Evolutionary conservation across 139 green algal genomes (phyloP), one percentile per base, ranked within the genome.

Genomic region (Edaphochlamys debaryana): DNA sequence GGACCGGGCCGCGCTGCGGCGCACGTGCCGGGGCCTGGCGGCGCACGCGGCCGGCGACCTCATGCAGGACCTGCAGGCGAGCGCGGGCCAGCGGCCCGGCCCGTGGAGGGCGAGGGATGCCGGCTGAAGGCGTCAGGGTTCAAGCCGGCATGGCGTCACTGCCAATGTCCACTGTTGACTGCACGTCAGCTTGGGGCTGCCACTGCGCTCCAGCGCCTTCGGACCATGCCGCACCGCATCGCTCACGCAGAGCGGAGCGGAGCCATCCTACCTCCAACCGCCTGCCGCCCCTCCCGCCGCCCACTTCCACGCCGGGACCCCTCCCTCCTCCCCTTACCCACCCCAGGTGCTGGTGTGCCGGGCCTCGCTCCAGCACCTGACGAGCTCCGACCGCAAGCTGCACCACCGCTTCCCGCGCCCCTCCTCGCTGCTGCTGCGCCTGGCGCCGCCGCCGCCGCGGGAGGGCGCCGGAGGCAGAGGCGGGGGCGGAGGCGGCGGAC

Each of bases 291-390:
- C n/a, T n/a, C n/a, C n/a, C n/a, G n/a, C n/a, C n/a, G n/a, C n/a
- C n/a, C n/a, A n/a, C n/a, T n/a, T n/a, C n/a, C n/a, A n/a, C n/a
- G n/a, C n/a, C n/a, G n/a, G n/a, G n/a, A n/a, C n/a, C n/a, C n/a
- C n/a, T n/a, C n/a, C n/a, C n/a, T n/a, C n/a, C n/a, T n/a, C n/a
- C n/a, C n/a, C n/a, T n/a, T n/a, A n/a, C n/a, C n/a, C n/a, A n/a
- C 60, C 60, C 4, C 73, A 80, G 60, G 75, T 81, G 30, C 38
- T 62, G 40, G 75, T 81, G 30, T 81, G 60, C 41, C 60, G 75
- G 19, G 30, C 75, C 38, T 81, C 75, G 3, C 75, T 81, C 1
- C 60, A 36, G 4, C 30, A 62, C 22, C 75, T 81, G 8, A 71
- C 60, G 0, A 27, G 30, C 41, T 0, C 42, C 29, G 30, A 23